Conservation (phyloP, 768 basidiomycete species). For the Kwoniella europaea region DNA sequence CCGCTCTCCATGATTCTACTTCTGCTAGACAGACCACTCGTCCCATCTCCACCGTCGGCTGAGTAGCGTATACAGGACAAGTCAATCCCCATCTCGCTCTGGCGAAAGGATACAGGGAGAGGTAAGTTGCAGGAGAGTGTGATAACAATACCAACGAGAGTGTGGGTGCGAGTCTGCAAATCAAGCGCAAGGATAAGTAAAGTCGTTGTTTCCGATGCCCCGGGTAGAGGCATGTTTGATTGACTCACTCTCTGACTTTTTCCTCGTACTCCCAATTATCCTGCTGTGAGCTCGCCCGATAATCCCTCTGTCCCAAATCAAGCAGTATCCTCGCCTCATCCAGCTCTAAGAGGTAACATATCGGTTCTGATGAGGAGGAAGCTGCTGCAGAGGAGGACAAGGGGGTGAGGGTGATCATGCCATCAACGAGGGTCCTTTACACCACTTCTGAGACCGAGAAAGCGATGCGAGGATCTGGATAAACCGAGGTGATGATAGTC, state of each 20-base stretch:
- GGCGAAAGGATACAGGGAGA: conserved; percentile 92
- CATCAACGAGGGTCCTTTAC: conserved; percentile 7
- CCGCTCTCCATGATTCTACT: conserved; percentile 69
- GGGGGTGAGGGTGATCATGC: conserved; percentile 93
- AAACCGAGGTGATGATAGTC: background rate
- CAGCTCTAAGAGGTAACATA: conserved; percentile 80
- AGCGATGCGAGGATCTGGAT: background rate
- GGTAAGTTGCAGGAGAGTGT: conserved; percentile 86
- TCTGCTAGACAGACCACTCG: conserved; percentile 89
- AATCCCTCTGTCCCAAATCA: conserved; percentile 78
- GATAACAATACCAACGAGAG: conserved; percentile 91
- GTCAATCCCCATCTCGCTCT: conserved; percentile 82
- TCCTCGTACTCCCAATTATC: conserved; percentile 52
- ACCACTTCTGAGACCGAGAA: background rate
- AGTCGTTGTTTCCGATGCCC: background rate
- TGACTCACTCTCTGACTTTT: conserved; percentile 55
- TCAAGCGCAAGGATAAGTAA: too few relatives aligned
- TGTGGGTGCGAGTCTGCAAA: conserved; percentile 71
- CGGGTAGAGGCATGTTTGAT: background rate
- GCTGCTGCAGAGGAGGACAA: conserved; percentile 67
- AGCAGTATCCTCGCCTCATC: conserved; percentile 92
- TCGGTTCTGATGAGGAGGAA: conserved; percentile 65
- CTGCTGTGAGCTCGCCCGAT: conserved; percentile 35
- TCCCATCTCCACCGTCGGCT: conserved; percentile 95
- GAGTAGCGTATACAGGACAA: conserved; percentile 89